Evolutionary conservation across 768 basidiomycete genomes (phyloP).

Genomic region (Boletellus sp.): DNA sequence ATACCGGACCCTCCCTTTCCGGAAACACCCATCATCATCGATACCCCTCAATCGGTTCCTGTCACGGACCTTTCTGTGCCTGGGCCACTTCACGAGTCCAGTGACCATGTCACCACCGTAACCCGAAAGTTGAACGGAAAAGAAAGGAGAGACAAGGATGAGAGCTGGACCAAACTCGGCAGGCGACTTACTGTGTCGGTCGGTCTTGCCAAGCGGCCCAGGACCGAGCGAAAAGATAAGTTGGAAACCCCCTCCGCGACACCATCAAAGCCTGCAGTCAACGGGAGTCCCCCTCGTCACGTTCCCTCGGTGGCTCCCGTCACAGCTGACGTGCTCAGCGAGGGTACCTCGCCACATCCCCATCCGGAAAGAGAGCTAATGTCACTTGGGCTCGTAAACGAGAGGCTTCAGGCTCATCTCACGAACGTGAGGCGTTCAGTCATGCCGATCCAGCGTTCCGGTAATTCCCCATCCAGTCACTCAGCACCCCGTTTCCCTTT

Average conservation of each 20-base stretch:
- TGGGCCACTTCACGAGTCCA: slow-evolving; percentile 11
- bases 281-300: slow-evolving; percentile 9
- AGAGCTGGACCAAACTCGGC: slow-evolving; percentile 61
- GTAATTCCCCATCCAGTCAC: slow-evolving; percentile 18
- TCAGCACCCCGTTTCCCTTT: slow-evolving; percentile 19
- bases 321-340: slow-evolving; percentile 6
- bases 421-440: slow-evolving; percentile 26
- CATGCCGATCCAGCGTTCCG: slow-evolving; percentile 17
- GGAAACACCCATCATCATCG: slow-evolving; percentile 11
- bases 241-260: slow-evolving; percentile 11
- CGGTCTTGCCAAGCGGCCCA: slow-evolving; percentile 36
- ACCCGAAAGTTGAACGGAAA: slow-evolving; percentile 35
- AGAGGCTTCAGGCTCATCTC: slow-evolving; percentile 23
- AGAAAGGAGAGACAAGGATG: slow-evolving; percentile 39
- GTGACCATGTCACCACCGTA: slow-evolving; percentile 36
- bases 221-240: slow-evolving; percentile 39
- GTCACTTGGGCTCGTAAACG: slow-evolving; percentile 26
- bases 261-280: slow-evolving; percentile 30
- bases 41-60: slow-evolving; percentile 5
- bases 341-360: not conserved
- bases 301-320: slow-evolving; percentile 3
- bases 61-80: slow-evolving; percentile 2
- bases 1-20: slow-evolving; percentile 10
- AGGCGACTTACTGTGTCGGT: slow-evolving; percentile 61
- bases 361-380: slow-evolving; percentile 18